Conservation (phyloP, 2,329 filamentous ascomycete species). For the Pseudomassariella vexata region DNA sequence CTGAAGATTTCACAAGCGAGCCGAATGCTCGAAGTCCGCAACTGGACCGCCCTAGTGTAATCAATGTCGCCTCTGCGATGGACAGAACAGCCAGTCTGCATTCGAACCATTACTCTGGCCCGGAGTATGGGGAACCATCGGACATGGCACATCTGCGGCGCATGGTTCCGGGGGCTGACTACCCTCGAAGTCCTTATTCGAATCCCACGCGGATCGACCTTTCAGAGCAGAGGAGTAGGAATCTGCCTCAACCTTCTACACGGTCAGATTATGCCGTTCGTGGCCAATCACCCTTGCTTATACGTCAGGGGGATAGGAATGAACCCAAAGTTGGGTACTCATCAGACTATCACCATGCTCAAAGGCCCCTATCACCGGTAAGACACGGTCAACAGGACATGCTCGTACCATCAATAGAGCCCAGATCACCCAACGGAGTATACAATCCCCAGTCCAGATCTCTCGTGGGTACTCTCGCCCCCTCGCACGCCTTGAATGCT, state of each 20-base stretch:
- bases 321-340: conserved; percentile 26
- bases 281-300: conserved; percentile 13
- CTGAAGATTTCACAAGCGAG: conserved; percentile 21
- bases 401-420: conserved; percentile 25
- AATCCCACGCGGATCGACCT: too few relatives aligned
- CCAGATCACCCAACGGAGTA: conserved; percentile 17
- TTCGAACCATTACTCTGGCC: too few relatives aligned
- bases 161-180: too few relatives aligned
- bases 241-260: too few relatives aligned
- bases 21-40: conserved; percentile 3
- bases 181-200: too few relatives aligned
- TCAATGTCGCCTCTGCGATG: conserved; percentile 10
- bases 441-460: conserved; percentile 9
- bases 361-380: conserved; percentile 17
- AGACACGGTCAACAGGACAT: conserved; percentile 23
- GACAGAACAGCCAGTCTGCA: conserved; percentile 13
- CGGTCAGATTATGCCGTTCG: too few relatives aligned
- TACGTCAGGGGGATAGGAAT: conserved; percentile 16
- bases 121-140: too few relatives aligned
- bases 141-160: too few relatives aligned
- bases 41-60: conserved; percentile 10
- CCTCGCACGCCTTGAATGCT: too few relatives aligned
- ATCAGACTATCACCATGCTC: conserved; percentile 9
- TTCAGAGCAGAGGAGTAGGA: too few relatives aligned
- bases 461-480: too few relatives aligned